phyloP scores from a whole-genome alignment of 2,329 filamentous ascomycete genomes.

The Chaetomium strumarium region DNA sequence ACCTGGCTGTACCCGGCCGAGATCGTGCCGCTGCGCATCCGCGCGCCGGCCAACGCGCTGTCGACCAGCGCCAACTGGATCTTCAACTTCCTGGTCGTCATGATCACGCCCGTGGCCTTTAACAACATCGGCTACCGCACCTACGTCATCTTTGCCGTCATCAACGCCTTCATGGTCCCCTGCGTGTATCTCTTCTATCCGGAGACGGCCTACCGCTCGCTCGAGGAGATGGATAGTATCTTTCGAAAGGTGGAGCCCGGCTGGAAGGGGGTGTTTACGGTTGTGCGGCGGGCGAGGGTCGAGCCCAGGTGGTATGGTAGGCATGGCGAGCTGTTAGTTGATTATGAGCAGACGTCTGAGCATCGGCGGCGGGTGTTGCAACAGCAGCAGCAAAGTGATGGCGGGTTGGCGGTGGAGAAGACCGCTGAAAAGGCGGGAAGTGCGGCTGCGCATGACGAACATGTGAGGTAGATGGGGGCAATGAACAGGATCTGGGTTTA shows the following conservation, averaged over 20 bases:
- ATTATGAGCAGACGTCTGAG: constrained; percentile 34
- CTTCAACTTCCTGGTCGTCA: constrained; percentile 45
- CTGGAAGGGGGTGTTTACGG: constrained; percentile 33
- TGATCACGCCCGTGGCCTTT: constrained; percentile 60
- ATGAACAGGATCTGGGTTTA: too few relatives aligned
- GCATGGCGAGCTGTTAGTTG: constrained; percentile 51
- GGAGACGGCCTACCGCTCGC: constrained; percentile 56
- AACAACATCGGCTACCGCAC: constrained; percentile 45
- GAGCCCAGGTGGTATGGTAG: constrained; percentile 54
- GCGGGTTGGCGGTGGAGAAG: too few relatives aligned
- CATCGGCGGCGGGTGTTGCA: constrained; percentile 3
- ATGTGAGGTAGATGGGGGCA: too few relatives aligned
- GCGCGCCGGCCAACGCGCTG: constrained; percentile 53
- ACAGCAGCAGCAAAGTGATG: too few relatives aligned
- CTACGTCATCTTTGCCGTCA: constrained; percentile 59
- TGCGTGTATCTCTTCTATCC: constrained; percentile 58
- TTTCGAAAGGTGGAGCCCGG: constrained; percentile 50
- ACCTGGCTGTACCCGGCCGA: constrained; percentile 56
- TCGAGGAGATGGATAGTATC: constrained; percentile 63
- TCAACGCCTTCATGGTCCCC: constrained; percentile 56
- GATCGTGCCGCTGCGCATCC: constrained; percentile 45
- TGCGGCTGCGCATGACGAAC: too few relatives aligned
- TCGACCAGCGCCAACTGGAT: constrained; percentile 58
- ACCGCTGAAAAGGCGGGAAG: too few relatives aligned
- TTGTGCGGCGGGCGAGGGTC: constrained; percentile 37